Base-by-base conservation (phyloP, 352 stramenopile genomes). In the Saprolegnia diclina region DNA sequence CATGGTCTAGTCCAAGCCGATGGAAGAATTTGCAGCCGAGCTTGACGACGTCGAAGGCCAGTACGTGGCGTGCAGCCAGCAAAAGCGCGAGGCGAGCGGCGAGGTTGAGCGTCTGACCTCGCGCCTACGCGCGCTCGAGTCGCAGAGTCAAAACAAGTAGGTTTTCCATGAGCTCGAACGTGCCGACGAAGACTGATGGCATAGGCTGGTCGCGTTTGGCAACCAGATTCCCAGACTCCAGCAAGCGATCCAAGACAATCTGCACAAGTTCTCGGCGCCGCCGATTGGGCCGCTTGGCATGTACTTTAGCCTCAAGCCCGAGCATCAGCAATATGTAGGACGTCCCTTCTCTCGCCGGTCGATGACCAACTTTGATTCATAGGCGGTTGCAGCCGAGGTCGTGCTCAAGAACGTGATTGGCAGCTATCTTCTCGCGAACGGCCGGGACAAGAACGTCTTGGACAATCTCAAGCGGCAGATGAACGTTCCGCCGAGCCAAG, bases 401-500 rank as follows among this genome's bases (percentile, higher is more conserved):
- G 81, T 85, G 14, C 44, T 91, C 38, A 92, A 91, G 62, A 82
- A 85, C 42, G 83, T 79, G 19, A 55, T 94, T 22, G 77, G 85
- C 65, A 94, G 82, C 53, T 94, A 90, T 50, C 71, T 94, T 19
- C 83, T 94, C 11, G 81, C 83, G 5, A 88, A 89, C 55, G 85
- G 85, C 9, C 76, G 74, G 46, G 85, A 94, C 71, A 94, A 94
- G 71, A 81, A 81, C 0, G 24, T 91, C 21, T 54, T 94, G 24
- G 85, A 94, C 38, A 74, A 90, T 6, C 65, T 94, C 46, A 94
- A 92, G 72, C 79, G 80, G 6, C 81, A 77, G 19, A 77, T 78
- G 61, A 82, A 86, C 55, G 91, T 81, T 63, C 79, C 78, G 5
- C 74, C 76, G 1, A 92, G 89, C 50, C 80, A 90, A 67, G 83